Base-by-base conservation (phyloP, 2,329 filamentous ascomycete species). In the Colletotrichum lupini region DNA sequence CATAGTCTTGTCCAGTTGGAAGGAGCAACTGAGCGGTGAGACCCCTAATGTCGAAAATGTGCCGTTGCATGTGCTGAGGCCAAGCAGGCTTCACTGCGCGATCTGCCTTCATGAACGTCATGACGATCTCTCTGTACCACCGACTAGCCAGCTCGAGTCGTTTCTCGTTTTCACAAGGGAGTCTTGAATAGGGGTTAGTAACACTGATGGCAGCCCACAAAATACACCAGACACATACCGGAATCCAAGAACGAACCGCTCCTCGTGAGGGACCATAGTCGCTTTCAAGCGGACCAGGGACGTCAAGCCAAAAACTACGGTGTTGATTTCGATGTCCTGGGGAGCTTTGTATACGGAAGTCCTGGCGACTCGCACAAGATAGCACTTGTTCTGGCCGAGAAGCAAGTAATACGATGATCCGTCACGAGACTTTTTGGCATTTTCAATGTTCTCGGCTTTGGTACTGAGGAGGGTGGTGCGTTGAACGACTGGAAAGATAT, bases 81-180 rank as follows among this genome's bases (percentile, higher is more conserved):
- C 89, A 91, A 71, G 87, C 87, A 0, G 89, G 89, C 77, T 90
- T 90, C 57, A 91, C 79, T 67, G 86, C 87, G 49, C 88, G 86
- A 76, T 91, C 89, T 32, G 85, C 85, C 67, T 86, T 88, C 68
- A 87, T 87, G 37, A 91, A 81, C 2, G 85, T 87, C 64, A 87
- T 85, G 58, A 90, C 86, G 58, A 90, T 88, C 52, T 84, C 86
- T 35, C 87, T 84, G 76, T 89, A 88, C 76, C 88, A 85, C 30
- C 87, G 83, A 76, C 88, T 90, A 12, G 88, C 87, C 24, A 90
- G 83, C 67, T 90, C 87, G 4, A 88, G 78, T 61, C 85, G 85
- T 22, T 79, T 82, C 53, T 86, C 84, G 24, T 70, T 61, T 32
- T 72, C 63, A 68, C 61, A 71, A 9, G 67, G 61, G 30, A 75